Percentiles rank a stretch among this genome's conserved stretches.
These are phyloP conservation scores for Colletotrichum costaricense DNA, from an alignment of 2,329 filamentous ascomycete genomes.

Conservation along the genomic window DNA sequence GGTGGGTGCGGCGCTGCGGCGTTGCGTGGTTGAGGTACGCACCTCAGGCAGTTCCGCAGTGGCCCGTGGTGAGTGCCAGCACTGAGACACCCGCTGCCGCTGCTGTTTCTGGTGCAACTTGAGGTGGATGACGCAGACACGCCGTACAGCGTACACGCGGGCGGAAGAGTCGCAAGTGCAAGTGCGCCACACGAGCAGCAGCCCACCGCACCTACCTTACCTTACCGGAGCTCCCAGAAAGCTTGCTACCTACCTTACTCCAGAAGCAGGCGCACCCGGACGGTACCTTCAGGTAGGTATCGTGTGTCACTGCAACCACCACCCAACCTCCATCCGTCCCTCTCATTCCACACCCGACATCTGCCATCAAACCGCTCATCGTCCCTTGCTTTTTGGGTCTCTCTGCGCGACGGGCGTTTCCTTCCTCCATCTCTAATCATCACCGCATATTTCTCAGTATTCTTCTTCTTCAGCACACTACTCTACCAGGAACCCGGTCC, in stretches of 20 bases:
- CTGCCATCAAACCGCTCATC: not conserved
- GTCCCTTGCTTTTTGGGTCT: not conserved
- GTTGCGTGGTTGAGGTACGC: not conserved
- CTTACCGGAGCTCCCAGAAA: constrained; percentile 27
- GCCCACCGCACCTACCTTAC: constrained; percentile 15
- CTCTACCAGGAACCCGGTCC: not conserved
- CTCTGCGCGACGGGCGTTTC: not conserved
- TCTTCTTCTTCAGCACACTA: not conserved
- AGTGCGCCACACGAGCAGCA: constrained; percentile 15
- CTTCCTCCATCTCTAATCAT: not conserved
- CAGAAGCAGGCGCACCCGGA: not conserved
- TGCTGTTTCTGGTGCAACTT: not conserved
- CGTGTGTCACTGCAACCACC: constrained; percentile 14
- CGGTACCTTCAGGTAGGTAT: not conserved
- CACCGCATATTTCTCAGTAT: not conserved
- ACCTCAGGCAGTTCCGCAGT: not conserved
- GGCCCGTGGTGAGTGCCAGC: not conserved
- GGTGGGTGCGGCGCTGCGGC: not conserved
- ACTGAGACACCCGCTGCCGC: constrained; percentile 10
- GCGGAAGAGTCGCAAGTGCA: constrained; percentile 23
- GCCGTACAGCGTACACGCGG: not conserved
- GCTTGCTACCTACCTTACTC: not conserved
- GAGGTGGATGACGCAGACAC: constrained; percentile 33
- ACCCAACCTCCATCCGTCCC: constrained; percentile 16
- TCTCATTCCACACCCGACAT: not conserved